A percentile compares a stretch with the other conserved stretches of the same genome.
Evolutionary conservation across 2,329 filamentous ascomycete species (phyloP).

Genomic region (Daldinia eschscholtzii): DNA sequence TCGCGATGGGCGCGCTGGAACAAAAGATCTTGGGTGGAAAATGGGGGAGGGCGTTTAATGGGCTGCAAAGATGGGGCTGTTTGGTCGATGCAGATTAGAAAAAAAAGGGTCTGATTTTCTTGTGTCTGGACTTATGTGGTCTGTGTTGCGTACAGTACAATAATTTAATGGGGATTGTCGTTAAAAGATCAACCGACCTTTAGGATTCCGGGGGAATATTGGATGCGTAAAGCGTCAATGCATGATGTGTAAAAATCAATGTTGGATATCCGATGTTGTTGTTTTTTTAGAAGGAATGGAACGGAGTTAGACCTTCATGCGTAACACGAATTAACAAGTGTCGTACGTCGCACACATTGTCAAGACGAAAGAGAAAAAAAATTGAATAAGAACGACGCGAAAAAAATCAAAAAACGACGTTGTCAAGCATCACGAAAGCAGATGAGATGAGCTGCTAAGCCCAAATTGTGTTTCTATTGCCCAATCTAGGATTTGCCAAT

Average conservation of each 20-base stretch:
- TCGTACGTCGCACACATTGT: slow-evolving; percentile 6
- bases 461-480: slow-evolving; percentile 35
- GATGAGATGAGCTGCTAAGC: slow-evolving; percentile 38
- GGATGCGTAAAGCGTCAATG: slow-evolving; percentile 17
- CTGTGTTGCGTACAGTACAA: background rate
- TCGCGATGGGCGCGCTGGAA: slow-evolving; percentile 36
- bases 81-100: slow-evolving; percentile 34
- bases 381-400: background rate
- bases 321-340: background rate
- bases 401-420: slow-evolving; percentile 8
- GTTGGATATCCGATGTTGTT: background rate
- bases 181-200: slow-evolving; percentile 37
- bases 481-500: slow-evolving; percentile 13
- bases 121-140: background rate
- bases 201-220: slow-evolving; percentile 36
- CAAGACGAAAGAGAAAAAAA: slow-evolving; percentile 16
- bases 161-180: background rate
- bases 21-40: slow-evolving; percentile 36
- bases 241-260: slow-evolving; percentile 4
- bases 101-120: slow-evolving; percentile 29
- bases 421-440: slow-evolving; percentile 26
- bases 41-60: slow-evolving; percentile 35
- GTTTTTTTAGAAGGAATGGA: slow-evolving; percentile 19
- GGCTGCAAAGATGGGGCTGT: slow-evolving; percentile 30
- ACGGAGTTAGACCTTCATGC: slow-evolving; percentile 7